Conservation (phyloP, 352 stramenopile species). For the Pythium volutum region DNA sequence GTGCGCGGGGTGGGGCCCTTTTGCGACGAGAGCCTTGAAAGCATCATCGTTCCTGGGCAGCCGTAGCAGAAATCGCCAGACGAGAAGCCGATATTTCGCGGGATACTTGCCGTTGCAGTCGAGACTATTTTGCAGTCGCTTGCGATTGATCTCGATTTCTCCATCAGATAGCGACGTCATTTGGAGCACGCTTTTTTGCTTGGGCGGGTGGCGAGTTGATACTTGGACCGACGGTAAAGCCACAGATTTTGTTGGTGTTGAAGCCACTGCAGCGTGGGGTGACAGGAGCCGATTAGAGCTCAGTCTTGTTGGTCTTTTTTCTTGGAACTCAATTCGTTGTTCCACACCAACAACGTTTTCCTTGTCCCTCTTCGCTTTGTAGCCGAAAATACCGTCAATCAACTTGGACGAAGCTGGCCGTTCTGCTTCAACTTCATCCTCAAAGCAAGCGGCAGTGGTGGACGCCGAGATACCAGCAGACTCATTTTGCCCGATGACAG, state of each 20-base stretch:
- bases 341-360: conserved; percentile 14
- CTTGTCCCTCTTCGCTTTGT: conserved; percentile 25
- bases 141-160: conserved; percentile 61
- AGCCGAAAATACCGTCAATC: conserved; percentile 72
- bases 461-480: background rate
- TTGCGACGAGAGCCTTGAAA: conserved; percentile 67
- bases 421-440: conserved; percentile 10
- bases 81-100: conserved; percentile 76
- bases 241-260: conserved; percentile 1
- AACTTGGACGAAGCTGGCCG: conserved; percentile 61
- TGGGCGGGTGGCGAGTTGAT: background rate
- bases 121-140: conserved; percentile 59
- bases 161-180: conserved; percentile 12
- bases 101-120: conserved; percentile 74
- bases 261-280: background rate
- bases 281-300: background rate
- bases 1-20: conserved; percentile 77
- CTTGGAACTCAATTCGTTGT: conserved; percentile 20
- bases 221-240: background rate
- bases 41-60: conserved; percentile 83
- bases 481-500: conserved; percentile 24
- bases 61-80: conserved; percentile 80
- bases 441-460: background rate
- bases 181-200: conserved; percentile 18
- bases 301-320: conserved; percentile 8